Base-by-base conservation (phyloP, 2,329 filamentous ascomycete species). In the Aspergillus melleus region DNA sequence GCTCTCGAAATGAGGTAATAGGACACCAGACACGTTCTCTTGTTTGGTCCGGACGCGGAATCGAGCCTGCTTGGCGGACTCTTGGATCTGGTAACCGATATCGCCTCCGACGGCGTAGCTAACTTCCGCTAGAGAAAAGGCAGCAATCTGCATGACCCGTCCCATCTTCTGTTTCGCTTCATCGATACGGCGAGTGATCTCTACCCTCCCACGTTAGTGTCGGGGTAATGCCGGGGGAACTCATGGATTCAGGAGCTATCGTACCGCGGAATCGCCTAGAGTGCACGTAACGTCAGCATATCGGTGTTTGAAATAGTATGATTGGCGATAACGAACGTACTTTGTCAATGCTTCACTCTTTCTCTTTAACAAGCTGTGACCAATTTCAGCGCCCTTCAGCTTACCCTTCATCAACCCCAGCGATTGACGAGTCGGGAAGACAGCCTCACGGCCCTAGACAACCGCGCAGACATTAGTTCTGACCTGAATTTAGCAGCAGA, bases 91-190 rank as follows among this genome's bases (percentile, higher is more conserved):
- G 80, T 96, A 99, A 63, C 90, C 90, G 70, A 99, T 96, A 72
- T 96, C 91, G 71, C 94, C 92, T 64, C 95, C 95, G 29, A 97
- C 92, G 26, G 95, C 95, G 72, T 99, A 99, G 52, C 92, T 96
- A 58, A 99, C 95, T 80, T 98, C 95, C 61, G 95, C 95, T 19
- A 99, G 85, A 49, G 94, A 98, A 80, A 99, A 98, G 50, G 95
- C 93, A 46, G 95, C 95, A 72, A 99, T 96, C 78, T 98, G 94
- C 95, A 99, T 99, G 42, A 99, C 95, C 36, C 94, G 87, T 59
- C 95, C 95, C 94, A 99, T 99, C 83, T 99, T 99, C 70, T 93
- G 90, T 80, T 99, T 99, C 47, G 95, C 95, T 78, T 99, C 95
- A 81, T 99, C 94, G 78, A 99, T 99, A 73, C 95, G 90, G 76